Evolutionary conservation across 345 rosid species (phyloP).

Genomic region (Ailanthus altissimus): DNA sequence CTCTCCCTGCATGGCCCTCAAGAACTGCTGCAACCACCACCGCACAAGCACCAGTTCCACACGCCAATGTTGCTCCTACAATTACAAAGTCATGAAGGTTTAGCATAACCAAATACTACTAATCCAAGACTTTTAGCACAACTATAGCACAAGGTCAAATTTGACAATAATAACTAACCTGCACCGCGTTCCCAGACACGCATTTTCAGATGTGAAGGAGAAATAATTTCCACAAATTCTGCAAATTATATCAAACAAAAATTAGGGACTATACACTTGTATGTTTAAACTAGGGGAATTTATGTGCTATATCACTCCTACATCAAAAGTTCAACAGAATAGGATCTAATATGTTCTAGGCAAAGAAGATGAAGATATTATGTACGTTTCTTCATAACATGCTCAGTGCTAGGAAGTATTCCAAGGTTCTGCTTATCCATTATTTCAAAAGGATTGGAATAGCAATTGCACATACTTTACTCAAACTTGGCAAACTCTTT

Average conservation of each 20-base stretch:
- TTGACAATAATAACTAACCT: conserved; percentile 43
- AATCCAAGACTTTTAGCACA: not conserved
- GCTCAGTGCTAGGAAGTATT: not conserved
- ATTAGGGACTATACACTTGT: not conserved
- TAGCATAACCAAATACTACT: conserved; percentile 1
- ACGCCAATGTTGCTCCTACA: conserved; percentile 92
- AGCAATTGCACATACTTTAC: too few species aligned
- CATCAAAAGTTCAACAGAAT: not conserved
- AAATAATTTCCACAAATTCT: conserved; percentile 91
- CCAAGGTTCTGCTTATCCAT: not conserved
- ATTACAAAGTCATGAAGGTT: not conserved
- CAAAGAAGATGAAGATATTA: not conserved
- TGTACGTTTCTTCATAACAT: not conserved
- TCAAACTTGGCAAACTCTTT: not conserved
- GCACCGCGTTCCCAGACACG: conserved; percentile 99
- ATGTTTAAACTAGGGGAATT: not conserved
- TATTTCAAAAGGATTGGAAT: not conserved
- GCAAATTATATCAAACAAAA: conserved; percentile 29
- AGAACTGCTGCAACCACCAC: conserved; percentile 98
- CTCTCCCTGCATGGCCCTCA: conserved; percentile 78
- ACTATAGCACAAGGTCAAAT: not conserved
- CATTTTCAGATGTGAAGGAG: conserved; percentile 88
- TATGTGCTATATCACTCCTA: not conserved
- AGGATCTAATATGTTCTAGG: conserved; percentile 2
- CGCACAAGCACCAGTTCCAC: conserved; percentile 99